Percentiles rank a stretch among this genome's conserved stretches.
Evolutionary conservation across 2,329 filamentous ascomycete species (phyloP).

Genomic region (Colletotrichum camelliae): DNA sequence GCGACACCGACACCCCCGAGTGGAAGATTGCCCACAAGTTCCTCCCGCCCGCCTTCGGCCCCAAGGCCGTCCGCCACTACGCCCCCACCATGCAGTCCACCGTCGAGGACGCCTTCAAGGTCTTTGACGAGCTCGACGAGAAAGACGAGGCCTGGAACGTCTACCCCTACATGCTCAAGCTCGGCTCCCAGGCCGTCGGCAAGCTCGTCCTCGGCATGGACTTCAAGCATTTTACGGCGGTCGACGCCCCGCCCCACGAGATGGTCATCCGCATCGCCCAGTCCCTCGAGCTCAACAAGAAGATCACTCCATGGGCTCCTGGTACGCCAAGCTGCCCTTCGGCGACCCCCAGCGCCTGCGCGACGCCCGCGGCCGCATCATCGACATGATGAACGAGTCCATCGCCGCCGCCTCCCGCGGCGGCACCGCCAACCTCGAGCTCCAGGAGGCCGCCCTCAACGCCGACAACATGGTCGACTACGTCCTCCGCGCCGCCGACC

Average conservation of each 20-base stretch:
- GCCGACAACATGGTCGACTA: conserved; percentile 57
- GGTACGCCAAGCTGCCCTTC: conserved; percentile 63
- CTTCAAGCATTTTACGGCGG: conserved; percentile 46
- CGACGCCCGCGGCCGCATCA: conserved; percentile 35
- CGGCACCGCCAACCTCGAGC: conserved; percentile 43
- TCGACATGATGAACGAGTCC: conserved; percentile 41
- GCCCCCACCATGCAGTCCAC: conserved; percentile 63
- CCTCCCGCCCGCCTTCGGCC: conserved; percentile 61
- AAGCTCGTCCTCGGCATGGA: conserved; percentile 51
- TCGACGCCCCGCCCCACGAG: conserved; percentile 53
- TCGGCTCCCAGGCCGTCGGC: conserved; percentile 50
- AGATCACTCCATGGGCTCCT: conserved; percentile 59
- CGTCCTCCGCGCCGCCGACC: conserved; percentile 56
- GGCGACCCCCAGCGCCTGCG: conserved; percentile 55
- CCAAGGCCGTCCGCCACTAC: conserved; percentile 67
- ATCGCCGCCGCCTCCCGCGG: conserved; percentile 42
- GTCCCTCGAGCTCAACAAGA: conserved; percentile 62
- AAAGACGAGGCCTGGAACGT: conserved; percentile 52
- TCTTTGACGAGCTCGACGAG: conserved; percentile 57
- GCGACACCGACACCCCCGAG: conserved; percentile 55
- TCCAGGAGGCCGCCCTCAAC: conserved; percentile 54
- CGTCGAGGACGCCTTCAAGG: conserved; percentile 53
- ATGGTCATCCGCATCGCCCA: conserved; percentile 58
- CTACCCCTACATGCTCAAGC: conserved; percentile 56
- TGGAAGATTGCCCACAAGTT: conserved; percentile 65